Evolutionary conservation across 805 yeast genomes (phyloP), one percentile per base, ranked within the genome.

Genomic region (Kodamaea jinghongensis): DNA sequence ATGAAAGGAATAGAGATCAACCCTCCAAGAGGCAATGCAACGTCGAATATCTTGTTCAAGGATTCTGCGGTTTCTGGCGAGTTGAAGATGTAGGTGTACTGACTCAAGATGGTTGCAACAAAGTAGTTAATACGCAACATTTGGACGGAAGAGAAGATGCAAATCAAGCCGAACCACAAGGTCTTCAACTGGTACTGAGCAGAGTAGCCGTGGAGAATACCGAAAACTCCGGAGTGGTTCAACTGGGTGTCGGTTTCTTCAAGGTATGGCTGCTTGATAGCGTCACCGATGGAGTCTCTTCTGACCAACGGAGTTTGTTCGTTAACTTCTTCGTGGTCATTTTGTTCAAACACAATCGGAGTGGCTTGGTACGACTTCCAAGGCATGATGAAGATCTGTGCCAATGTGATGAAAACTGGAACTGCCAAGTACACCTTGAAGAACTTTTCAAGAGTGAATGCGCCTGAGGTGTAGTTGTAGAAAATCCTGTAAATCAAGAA

Each of bases 91-190:
- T 58, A 76, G 9, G 70, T 55, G 50, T 76, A 76, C 52, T 76
- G 82, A n/a, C 81, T 66, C 38, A 72, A 69, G 42, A 76, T 65
- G 12, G 82, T 76, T 16, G 81, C 81, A 36, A 76, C 81, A 54
- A 76, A 76, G 56, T 76, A 76, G 56, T 76, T 76, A 40, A 76
- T 58, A 50, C 81, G 60, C 43, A 76, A 63, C 82, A 76, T 76
- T 57, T 72, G 79, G 43, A 76, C 67, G 14, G 76, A 73, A n/a
- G 78, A 64, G 51, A 75, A 75, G 20, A 62, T 35, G 48, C 77
- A 67, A 62, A 75, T 73, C 31, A 76, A 58, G 31, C 57, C 47
- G 48, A 76, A 76, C 81, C 81, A 76, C 39, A 67, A 73, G 2
- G 80, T 70, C 43, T 61, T 65, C 53, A 76, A 61, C 55, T 76